Conservation (phyloP, 179 eudicot species). For the Dionaea muscipula region DNA sequence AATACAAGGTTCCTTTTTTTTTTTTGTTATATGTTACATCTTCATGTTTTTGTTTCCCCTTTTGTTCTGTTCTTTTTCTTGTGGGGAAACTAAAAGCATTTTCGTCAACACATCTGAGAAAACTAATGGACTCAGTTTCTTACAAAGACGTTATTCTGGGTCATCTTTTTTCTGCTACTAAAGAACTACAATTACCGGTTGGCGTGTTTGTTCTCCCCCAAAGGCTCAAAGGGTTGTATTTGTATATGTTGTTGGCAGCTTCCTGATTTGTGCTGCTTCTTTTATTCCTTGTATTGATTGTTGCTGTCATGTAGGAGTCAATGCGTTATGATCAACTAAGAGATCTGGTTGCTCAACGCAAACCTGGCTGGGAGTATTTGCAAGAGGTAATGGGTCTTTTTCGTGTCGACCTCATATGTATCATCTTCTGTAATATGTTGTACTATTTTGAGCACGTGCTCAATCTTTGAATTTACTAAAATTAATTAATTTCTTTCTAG, state of each 20-base stretch:
- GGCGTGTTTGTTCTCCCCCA: too few relatives aligned
- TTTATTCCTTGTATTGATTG: background rate
- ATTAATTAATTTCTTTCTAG: too few relatives aligned
- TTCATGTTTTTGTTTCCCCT: background rate
- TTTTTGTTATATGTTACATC: background rate
- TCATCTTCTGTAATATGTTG: background rate
- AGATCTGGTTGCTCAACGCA: constrained; percentile 59
- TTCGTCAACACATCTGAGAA: too few relatives aligned
- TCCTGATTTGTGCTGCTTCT: background rate
- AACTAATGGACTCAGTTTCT: too few relatives aligned
- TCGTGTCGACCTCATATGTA: background rate
- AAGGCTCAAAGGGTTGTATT: too few relatives aligned
- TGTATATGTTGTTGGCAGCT: background rate
- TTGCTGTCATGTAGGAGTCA: constrained; percentile 47
- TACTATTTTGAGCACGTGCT: too few relatives aligned
- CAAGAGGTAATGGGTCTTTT: constrained; percentile 45
- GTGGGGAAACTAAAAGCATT: too few relatives aligned
- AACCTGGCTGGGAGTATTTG: constrained; percentile 90
- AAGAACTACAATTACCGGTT: too few relatives aligned
- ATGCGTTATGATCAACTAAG: constrained; percentile 86
- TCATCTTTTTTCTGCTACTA: background rate
- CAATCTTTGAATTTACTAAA: too few relatives aligned
- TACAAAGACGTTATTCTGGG: background rate
- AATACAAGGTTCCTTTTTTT: constrained; percentile 55
- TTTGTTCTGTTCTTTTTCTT: background rate